Evolutionary conservation across 208 protist species (phyloP).

Genomic region (Crithidia sp.): DNA sequence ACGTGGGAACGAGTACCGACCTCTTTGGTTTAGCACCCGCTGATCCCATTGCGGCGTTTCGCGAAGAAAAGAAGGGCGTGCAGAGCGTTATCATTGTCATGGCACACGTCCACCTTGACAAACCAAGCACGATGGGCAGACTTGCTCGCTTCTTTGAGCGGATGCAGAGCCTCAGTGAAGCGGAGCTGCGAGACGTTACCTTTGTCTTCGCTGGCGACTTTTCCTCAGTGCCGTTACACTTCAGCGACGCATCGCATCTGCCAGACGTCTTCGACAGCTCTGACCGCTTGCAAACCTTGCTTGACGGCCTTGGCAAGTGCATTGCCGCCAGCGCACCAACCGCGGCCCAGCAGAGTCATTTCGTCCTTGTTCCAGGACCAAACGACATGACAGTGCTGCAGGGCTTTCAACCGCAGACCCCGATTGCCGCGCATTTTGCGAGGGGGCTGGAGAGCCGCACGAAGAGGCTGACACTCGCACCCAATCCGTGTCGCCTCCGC

Average conservation of each 20-base stretch:
- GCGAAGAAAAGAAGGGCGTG: conserved; percentile 69
- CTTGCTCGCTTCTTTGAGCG: conserved; percentile 75
- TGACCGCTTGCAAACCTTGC: conserved; percentile 50
- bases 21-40: conserved; percentile 73
- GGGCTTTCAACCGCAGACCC: conserved; percentile 78
- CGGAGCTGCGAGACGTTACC: conserved; percentile 78
- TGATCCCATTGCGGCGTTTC: conserved; percentile 48
- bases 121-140: conserved; percentile 51
- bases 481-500: conserved; percentile 86
- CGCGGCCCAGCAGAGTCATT: conserved; percentile 75
- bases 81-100: conserved; percentile 80
- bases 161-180: conserved; percentile 83
- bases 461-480: conserved; percentile 74
- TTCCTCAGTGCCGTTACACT: conserved; percentile 63
- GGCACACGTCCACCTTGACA: conserved; percentile 85
- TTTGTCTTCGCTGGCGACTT: conserved; percentile 87
- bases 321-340: conserved; percentile 69
- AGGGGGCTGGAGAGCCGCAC: conserved; percentile 56
- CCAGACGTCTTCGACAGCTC: conserved; percentile 68
- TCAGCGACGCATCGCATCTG: conserved; percentile 84
- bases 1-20: conserved; percentile 61
- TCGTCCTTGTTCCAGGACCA: conserved; percentile 84
- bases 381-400: conserved; percentile 70
- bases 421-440: conserved; percentile 57
- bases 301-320: conserved; percentile 62